Base-by-base conservation (phyloP, 768 basidiomycete species). In the Suillus cothurnatus region DNA sequence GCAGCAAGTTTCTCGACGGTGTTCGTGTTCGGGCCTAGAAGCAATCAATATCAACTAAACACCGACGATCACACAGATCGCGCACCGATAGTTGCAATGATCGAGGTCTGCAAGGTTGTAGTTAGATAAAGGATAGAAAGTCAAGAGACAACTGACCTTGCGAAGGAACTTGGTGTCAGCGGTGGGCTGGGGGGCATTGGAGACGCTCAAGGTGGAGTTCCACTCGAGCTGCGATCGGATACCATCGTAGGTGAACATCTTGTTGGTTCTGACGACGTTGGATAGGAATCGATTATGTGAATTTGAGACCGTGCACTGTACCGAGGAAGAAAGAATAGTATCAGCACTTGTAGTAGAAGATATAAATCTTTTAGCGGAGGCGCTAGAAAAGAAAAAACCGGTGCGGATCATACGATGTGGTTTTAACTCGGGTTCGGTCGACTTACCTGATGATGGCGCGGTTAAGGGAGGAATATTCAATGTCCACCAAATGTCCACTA, bases 11-110 rank as follows among this genome's bases (percentile, higher is more conserved):
- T 96, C 77, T 98, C 95, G 63, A 93, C 88, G 43, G 83, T 84
- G 84, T 99, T 99, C 72, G 90, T 90, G 82, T 98, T 98, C 69
- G 97, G 97, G 49, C 95, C 94, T 95, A 71, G 61, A 53, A n/a
- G 56, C 39, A 36, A 49, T 73, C 65, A 69, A 56, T 28, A 23
- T 34, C 23, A 47, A 38, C 61, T 34, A 52, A n/a, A 26, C 15
- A 34, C 38, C 6, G 53, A 17, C 49, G n/a, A 15, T 57, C 19
- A 34, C 15, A 65, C 69, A 55, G 59, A 64, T 66, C 64, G 66
- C 84, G 66, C 70, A 92, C 97, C 97, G 74, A 99, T 99, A 70
- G 97, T 99, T 66, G 96, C 97, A 78, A 99, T 99, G 81, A 99
- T 99, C 66, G 93, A 85, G 17, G 95, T 97, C 97, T 99, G 71